These are phyloP conservation scores for Avena sativa DNA, from an alignment of 176 grass and related monocot genomes.

Conservation along the genomic window DNA sequence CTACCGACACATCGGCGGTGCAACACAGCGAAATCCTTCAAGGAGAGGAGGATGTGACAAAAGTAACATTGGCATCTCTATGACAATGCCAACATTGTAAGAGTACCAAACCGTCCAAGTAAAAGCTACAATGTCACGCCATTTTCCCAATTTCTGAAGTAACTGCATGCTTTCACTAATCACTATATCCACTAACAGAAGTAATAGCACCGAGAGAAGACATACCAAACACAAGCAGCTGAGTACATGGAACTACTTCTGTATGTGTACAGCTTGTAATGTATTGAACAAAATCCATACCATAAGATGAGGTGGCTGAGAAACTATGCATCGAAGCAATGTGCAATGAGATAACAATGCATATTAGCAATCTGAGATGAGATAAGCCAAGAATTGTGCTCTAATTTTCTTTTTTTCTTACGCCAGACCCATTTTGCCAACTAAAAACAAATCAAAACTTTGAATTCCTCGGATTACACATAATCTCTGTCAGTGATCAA, in stretches of 20 bases:
- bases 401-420: conserved; percentile 13
- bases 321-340: background rate
- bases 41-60: background rate
- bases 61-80: background rate
- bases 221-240: background rate
- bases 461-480: background rate
- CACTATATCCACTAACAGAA: background rate
- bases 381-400: background rate
- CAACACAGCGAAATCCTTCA: background rate
- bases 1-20: background rate
- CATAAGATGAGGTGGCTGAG: background rate
- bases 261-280: background rate
- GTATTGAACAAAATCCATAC: background rate
- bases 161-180: background rate
- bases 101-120: background rate
- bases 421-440: background rate
- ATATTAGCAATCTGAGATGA: background rate
- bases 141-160: background rate
- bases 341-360: background rate
- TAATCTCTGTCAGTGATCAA: background rate
- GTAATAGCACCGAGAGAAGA: background rate
- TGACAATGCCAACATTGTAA: background rate
- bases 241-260: background rate
- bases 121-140: background rate
- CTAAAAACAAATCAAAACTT: background rate